Conservation (phyloP, 345 rosid species). For the Trapa bicornis region DNA sequence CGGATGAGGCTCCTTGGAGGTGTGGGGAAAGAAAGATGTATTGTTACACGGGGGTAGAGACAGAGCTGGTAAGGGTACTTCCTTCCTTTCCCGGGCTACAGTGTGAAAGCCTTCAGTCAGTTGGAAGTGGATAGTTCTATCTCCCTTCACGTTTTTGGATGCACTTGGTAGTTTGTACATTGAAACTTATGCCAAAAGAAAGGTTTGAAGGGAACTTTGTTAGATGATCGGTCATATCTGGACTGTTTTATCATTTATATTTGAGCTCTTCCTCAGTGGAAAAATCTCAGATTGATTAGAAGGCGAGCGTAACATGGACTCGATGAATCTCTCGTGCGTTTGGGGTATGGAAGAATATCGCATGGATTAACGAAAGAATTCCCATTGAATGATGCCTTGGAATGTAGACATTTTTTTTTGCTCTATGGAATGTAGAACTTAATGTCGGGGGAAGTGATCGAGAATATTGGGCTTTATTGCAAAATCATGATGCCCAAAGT, state of each 20-base stretch:
- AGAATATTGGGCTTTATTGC: too few relatives aligned
- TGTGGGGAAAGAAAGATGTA: neutral
- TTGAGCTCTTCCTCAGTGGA: neutral
- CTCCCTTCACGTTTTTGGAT: neutral
- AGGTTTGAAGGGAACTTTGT: neutral
- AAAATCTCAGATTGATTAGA: neutral
- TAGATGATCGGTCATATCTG: neutral
- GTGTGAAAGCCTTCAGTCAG: neutral
- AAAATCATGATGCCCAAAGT: too few relatives aligned
- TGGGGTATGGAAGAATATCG: conserved; percentile 9
- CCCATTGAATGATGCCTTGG: neutral
- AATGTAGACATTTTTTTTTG: too few relatives aligned
- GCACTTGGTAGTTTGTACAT: neutral
- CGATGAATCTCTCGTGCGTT: neutral
- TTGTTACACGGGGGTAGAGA: neutral
- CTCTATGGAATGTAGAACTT: too few relatives aligned
- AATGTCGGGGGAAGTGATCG: too few relatives aligned
- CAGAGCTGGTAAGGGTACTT: neutral
- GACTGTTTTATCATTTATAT: neutral
- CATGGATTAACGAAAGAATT: conserved; percentile 7
- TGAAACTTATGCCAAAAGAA: neutral
- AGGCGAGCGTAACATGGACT: too few relatives aligned
- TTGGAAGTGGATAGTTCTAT: conserved; percentile 5
- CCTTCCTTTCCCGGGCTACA: neutral
- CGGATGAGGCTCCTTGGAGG: neutral